Percentiles rank a stretch among this genome's conserved stretches.
phyloP scores from a whole-genome alignment of 75 land plant genomes.

The Selaginella tamariscina region DNA sequence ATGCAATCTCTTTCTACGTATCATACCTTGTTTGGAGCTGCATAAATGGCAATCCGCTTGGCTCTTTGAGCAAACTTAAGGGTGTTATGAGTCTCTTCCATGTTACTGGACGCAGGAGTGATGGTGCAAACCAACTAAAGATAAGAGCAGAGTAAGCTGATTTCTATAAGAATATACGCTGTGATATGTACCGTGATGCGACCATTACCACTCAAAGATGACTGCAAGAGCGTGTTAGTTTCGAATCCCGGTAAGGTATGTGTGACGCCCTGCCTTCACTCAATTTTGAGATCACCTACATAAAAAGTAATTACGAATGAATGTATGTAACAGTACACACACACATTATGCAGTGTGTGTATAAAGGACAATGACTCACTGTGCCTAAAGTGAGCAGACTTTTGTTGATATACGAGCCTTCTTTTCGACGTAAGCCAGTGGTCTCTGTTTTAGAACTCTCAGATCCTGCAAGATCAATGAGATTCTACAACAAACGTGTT shows the following conservation, averaged over 20 bases:
- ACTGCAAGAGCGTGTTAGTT: not conserved
- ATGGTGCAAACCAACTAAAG: constrained; percentile 87
- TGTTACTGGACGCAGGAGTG: constrained; percentile 87
- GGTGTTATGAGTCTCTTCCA: constrained; percentile 95
- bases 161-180: not conserved
- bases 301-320: not conserved
- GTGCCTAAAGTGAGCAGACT: not conserved
- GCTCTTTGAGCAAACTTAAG: constrained; percentile 15
- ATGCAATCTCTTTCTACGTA: too few relatives aligned
- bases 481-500: not conserved
- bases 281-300: not conserved
- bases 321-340: too few relatives aligned
- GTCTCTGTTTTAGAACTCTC: not conserved
- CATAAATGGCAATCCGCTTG: not conserved
- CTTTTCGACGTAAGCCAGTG: constrained; percentile 1
- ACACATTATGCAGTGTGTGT: too few relatives aligned
- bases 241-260: not conserved
- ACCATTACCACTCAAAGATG: not conserved
- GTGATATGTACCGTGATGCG: not conserved
- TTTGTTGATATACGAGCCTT: not conserved
- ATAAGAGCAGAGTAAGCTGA: not conserved
- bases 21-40: not conserved
- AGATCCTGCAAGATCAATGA: not conserved
- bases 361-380: not conserved
- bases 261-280: not conserved